Conservation (phyloP, 345 rosid species). For the Cardamine chenopodiifolia region DNA sequence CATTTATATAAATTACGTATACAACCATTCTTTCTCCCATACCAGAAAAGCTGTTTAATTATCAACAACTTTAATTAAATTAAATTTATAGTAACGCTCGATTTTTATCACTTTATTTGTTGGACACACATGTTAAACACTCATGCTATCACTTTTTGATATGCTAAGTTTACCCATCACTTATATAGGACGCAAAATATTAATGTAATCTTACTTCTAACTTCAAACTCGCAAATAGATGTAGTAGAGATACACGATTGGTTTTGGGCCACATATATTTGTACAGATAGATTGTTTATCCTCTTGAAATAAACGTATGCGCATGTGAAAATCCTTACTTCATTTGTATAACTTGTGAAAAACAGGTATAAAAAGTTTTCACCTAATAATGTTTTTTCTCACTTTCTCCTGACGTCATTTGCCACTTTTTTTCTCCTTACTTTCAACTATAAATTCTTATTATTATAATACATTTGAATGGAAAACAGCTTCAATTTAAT, state of each 20-base stretch:
- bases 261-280: background rate
- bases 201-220: background rate
- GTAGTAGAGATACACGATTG: conserved; percentile 11
- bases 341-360: conserved; percentile 6
- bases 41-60: conserved; percentile 17
- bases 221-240: conserved; percentile 1
- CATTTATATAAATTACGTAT: background rate
- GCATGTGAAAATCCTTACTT: background rate
- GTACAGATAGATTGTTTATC: background rate
- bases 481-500: background rate
- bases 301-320: conserved; percentile 15
- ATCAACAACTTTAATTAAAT: background rate
- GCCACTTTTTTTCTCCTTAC: background rate
- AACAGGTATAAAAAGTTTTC: background rate
- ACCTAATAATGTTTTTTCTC: background rate
- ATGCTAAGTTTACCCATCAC: background rate
- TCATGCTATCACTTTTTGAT: conserved; percentile 21
- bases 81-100: conserved; percentile 34
- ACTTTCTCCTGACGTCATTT: conserved; percentile 1
- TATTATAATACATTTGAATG: background rate
- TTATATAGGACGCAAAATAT: background rate
- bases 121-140: conserved; percentile 39
- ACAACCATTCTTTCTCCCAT: background rate
- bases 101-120: conserved; percentile 15
- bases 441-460: background rate